These are phyloP conservation scores for Hyphodiscus sp. DNA, from an alignment of 2,329 filamentous ascomycete genomes.

Conservation along the genomic window DNA sequence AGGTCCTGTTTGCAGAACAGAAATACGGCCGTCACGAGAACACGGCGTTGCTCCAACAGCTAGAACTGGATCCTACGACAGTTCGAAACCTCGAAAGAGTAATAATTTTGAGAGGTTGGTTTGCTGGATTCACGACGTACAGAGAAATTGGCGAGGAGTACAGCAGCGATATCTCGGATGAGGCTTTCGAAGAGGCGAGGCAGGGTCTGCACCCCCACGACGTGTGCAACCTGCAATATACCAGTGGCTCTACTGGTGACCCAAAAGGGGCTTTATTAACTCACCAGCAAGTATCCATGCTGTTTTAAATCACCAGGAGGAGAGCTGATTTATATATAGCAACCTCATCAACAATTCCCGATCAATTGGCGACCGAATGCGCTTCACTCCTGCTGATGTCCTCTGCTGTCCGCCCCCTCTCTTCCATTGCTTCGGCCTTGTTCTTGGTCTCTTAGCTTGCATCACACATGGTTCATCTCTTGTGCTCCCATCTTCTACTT, in stretches of 20 bases:
- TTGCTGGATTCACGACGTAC: constrained; percentile 53
- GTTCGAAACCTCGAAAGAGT: constrained; percentile 42
- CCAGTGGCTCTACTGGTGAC: constrained; percentile 65
- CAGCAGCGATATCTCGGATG: constrained; percentile 42
- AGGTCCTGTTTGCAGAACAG: constrained; percentile 66
- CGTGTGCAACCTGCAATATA: constrained; percentile 70
- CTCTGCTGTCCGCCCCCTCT: constrained; percentile 78
- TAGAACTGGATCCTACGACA: constrained; percentile 39
- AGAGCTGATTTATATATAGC: constrained; percentile 6
- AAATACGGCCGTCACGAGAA: constrained; percentile 63
- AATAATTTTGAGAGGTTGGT: constrained; percentile 52
- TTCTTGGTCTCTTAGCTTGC: constrained; percentile 67
- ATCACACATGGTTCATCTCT: constrained; percentile 71
- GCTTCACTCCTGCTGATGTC: constrained; percentile 57
- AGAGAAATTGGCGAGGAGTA: constrained; percentile 48
- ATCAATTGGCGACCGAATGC: constrained; percentile 32
- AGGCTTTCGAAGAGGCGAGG: constrained; percentile 46
- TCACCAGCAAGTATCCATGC: constrained; percentile 23
- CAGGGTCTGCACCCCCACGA: constrained; percentile 54
- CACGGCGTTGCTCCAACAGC: constrained; percentile 46
- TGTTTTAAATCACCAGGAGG: background rate
- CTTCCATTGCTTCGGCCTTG: constrained; percentile 78
- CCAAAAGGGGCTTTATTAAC: constrained; percentile 73
- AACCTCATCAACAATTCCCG: constrained; percentile 24
- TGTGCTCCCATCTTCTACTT: constrained; percentile 69